phyloP scores from a whole-genome alignment of 75 land plant genomes.

The Picea sitchensis region DNA sequence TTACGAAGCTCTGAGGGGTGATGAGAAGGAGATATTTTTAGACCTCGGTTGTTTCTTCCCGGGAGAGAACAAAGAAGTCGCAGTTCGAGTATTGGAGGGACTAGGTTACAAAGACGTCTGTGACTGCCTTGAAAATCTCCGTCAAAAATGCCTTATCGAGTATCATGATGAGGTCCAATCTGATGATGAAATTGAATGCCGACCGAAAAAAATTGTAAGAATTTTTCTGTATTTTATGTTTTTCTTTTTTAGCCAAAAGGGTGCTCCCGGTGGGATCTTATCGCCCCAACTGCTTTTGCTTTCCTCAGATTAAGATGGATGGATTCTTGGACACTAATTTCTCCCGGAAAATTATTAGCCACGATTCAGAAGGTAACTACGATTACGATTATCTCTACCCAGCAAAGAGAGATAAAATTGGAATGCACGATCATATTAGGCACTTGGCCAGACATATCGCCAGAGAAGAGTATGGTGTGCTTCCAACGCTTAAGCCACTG shows the following conservation, averaged over 20 bases:
- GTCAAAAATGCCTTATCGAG: not conserved
- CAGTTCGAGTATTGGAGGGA: not conserved
- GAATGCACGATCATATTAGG: not conserved
- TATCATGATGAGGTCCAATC: no score
- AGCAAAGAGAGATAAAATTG: not conserved
- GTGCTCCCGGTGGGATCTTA: no score
- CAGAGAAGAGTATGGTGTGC: not conserved
- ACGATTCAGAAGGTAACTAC: no score
- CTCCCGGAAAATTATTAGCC: no score
- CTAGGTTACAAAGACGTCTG: not conserved
- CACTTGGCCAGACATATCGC: not conserved
- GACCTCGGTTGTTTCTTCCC: not conserved
- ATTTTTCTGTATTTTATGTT: no score
- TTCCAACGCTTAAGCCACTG: not conserved
- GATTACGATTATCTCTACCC: no score
- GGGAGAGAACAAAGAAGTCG: not conserved
- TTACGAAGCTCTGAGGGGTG: not conserved
- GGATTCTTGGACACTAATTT: no score
- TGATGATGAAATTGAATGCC: no score
- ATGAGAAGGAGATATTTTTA: not conserved
- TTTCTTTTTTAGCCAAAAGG: no score
- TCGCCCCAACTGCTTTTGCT: no score
- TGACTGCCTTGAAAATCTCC: not conserved
- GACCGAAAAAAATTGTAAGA: no score
- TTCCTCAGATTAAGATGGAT: no score